Evolutionary conservation across 768 basidiomycete species (phyloP).

Genomic region (Serendipita indica): DNA sequence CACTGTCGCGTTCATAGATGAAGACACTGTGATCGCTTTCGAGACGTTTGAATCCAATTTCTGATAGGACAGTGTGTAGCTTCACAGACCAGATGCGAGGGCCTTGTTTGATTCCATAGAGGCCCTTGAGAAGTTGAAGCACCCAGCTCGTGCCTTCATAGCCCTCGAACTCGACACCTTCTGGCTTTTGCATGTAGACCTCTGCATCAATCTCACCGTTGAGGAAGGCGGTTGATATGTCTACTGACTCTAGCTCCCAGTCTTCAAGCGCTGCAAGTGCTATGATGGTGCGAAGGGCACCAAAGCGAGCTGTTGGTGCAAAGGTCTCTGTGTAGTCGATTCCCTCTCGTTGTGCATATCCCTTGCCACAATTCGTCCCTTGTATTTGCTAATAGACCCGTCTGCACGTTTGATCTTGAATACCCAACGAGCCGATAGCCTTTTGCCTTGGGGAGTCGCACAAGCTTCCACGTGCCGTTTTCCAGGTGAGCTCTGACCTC

Average conservation of each 20-base stretch:
- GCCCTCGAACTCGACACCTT: slow-evolving; percentile 1
- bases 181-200: slow-evolving; percentile 11
- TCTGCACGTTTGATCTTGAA: slow-evolving; percentile 17
- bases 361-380: slow-evolving; percentile 20
- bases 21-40: neutral
- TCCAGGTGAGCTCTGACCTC: slow-evolving; percentile 13
- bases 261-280: slow-evolving; percentile 20
- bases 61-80: neutral
- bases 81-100: slow-evolving; percentile 25
- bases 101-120: slow-evolving; percentile 33
- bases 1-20: neutral
- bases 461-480: slow-evolving; percentile 17
- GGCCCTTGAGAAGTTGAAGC: slow-evolving; percentile 20
- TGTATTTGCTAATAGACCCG: slow-evolving; percentile 17
- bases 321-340: slow-evolving; percentile 30
- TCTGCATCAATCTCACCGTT: slow-evolving; percentile 12
- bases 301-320: slow-evolving; percentile 28
- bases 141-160: neutral
- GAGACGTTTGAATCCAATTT: neutral
- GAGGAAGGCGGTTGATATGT: slow-evolving; percentile 11
- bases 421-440: slow-evolving; percentile 18
- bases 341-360: slow-evolving; percentile 17
- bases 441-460: slow-evolving; percentile 15
- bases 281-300: slow-evolving; percentile 20
- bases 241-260: slow-evolving; percentile 16